Evolutionary conservation across 345 rosid species (phyloP).

Genomic region (Moricandia moricandioides): DNA sequence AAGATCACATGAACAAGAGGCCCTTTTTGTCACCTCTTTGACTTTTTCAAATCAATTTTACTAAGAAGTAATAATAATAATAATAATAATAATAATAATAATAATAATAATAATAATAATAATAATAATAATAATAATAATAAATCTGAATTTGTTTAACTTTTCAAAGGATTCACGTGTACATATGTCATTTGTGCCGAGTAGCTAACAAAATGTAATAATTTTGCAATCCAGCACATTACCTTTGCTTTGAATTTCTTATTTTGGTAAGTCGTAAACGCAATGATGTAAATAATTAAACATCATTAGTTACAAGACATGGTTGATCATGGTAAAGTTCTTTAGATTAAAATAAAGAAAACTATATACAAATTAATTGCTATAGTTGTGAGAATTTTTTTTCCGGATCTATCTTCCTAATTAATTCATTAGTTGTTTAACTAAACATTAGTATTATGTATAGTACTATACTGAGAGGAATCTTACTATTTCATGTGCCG

Average conservation of each 20-base stretch:
- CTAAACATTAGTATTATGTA: background rate
- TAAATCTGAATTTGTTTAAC: too few relatives aligned
- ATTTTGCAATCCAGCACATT: background rate
- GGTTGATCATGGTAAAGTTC: background rate
- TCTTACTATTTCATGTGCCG: constrained; percentile 36
- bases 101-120: background rate
- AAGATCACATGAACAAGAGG: constrained; percentile 18
- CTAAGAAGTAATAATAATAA: background rate
- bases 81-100: background rate
- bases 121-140: background rate
- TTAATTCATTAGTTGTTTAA: constrained; percentile 2
- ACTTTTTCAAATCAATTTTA: background rate
- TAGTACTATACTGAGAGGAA: constrained; percentile 23
- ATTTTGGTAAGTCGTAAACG: constrained; percentile 15
- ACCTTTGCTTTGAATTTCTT: constrained; percentile 3
- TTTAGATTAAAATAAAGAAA: background rate
- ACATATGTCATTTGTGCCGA: background rate
- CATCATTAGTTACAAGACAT: background rate
- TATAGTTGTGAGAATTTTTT: background rate
- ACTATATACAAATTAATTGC: background rate
- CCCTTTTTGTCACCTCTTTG: constrained; percentile 20
- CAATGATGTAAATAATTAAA: constrained; percentile 1
- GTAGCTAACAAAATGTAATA: constrained; percentile 1
- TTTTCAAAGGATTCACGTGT: background rate
- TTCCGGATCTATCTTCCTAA: background rate